Evolutionary conservation across 179 eudicot species (phyloP).

Genomic region (Patellifolia procumbens): DNA sequence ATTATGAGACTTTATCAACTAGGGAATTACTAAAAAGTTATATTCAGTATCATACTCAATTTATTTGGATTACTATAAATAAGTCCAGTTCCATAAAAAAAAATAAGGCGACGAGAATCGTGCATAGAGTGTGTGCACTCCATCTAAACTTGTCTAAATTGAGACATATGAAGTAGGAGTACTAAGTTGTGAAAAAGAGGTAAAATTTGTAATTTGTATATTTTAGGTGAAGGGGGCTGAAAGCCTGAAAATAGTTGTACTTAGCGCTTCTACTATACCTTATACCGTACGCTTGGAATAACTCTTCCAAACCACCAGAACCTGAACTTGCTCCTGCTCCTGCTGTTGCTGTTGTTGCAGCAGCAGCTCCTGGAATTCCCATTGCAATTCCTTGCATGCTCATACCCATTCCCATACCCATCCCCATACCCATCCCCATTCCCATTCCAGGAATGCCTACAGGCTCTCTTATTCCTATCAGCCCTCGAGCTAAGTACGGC

Average conservation of each 20-base stretch:
- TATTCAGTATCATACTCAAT: too few species aligned
- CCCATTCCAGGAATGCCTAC: conserved; percentile 11
- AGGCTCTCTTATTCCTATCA: conserved; percentile 27
- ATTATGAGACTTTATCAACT: too few species aligned
- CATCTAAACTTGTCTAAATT: too few species aligned
- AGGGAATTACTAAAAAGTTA: too few species aligned
- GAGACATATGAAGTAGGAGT: too few species aligned
- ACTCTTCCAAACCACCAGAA: conserved; percentile 66
- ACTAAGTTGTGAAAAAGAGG: too few species aligned
- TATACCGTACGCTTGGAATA: conserved; percentile 80
- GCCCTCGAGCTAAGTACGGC: conserved; percentile 31
- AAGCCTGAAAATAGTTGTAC: neutral
- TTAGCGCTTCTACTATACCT: conserved; percentile 46
- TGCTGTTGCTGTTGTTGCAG: neutral
- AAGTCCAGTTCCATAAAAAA: too few species aligned
- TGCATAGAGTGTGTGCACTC: too few species aligned
- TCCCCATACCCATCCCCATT: conserved; percentile 28
- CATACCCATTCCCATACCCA: conserved; percentile 25
- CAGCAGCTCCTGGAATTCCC: conserved; percentile 18
- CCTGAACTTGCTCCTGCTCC: conserved; percentile 16
- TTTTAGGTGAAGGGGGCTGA: too few species aligned
- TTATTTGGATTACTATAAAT: too few species aligned
- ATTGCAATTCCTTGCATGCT: conserved; percentile 29
- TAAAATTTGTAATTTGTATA: too few species aligned
- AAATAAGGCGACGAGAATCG: too few species aligned